Percentiles rank a stretch among this genome's conserved stretches.
Conservation (phyloP, 108 stramenopile species). For the Aurantiochytrium sp. region DNA sequence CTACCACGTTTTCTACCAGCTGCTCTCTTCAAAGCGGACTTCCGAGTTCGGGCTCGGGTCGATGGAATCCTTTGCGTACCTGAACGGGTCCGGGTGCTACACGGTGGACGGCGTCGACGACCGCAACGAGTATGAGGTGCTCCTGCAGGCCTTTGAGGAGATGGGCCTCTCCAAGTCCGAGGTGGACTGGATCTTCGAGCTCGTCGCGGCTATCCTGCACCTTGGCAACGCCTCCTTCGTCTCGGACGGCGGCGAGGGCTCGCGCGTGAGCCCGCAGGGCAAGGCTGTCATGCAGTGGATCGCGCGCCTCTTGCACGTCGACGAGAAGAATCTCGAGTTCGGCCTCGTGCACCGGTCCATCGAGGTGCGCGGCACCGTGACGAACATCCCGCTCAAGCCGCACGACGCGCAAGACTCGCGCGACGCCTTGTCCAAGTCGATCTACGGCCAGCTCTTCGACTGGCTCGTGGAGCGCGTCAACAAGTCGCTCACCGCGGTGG, state of each 20-base stretch:
- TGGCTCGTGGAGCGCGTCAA: conserved; percentile 44
- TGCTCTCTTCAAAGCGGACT: neutral
- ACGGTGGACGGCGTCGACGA: conserved; percentile 49
- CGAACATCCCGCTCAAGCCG: conserved; percentile 24
- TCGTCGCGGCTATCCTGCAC: conserved; percentile 52
- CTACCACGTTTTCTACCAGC: conserved; percentile 43
- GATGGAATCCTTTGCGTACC: conserved; percentile 35
- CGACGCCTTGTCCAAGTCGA: conserved; percentile 44
- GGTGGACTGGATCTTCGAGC: conserved; percentile 33
- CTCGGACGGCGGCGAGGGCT: conserved; percentile 33
- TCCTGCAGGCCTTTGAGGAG: conserved; percentile 3
- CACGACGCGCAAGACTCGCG: conserved; percentile 32
- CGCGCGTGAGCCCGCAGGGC: neutral
- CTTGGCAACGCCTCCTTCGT: conserved; percentile 54
- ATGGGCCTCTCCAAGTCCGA: conserved; percentile 14
- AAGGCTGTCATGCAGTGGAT: conserved; percentile 50
- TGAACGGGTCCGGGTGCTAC: conserved; percentile 42
- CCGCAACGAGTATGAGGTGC: conserved; percentile 20
- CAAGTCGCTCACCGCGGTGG: neutral
- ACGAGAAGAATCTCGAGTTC: neutral
- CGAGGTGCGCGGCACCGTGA: conserved; percentile 32
- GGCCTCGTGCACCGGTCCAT: conserved; percentile 7
- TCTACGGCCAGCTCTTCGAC: conserved; percentile 41
- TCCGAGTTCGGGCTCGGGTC: conserved; percentile 32
- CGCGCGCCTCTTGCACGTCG: neutral